Evolutionary conservation across 140 eudicot species (phyloP).

Genomic region (Stevia rebaudiana): DNA sequence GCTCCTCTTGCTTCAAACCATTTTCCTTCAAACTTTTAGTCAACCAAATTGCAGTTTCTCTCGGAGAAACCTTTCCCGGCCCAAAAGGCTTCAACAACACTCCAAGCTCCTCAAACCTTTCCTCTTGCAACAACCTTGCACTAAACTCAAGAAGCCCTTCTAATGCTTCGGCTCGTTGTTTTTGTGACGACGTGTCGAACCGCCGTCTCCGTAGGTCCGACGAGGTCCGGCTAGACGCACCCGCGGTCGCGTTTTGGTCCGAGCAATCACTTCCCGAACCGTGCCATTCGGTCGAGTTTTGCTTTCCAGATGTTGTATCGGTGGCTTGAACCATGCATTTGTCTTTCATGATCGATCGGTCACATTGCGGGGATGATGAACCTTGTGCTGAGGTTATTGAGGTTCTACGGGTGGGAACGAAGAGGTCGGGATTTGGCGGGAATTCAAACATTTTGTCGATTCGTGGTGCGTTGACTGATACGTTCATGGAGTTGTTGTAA

Average conservation of each 20-base stretch:
- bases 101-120: slow-evolving; percentile 79
- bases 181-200: slow-evolving; percentile 70
- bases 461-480: slow-evolving; percentile 87
- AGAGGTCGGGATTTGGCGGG: slow-evolving; percentile 40
- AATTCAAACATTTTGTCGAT: slow-evolving; percentile 78
- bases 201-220: slow-evolving; percentile 55
- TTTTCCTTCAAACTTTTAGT: slow-evolving; percentile 86
- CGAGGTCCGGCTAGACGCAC: slow-evolving; percentile 86
- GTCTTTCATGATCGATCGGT: slow-evolving; percentile 74
- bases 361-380: slow-evolving; percentile 68
- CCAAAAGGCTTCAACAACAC: slow-evolving; percentile 93
- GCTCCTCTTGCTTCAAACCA: slow-evolving; percentile 56
- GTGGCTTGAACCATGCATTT: slow-evolving; percentile 55
- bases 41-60: slow-evolving; percentile 98
- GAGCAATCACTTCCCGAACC: slow-evolving; percentile 54
- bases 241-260: slow-evolving; percentile 77
- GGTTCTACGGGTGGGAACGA: slow-evolving; percentile 33
- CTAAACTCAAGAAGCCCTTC: slow-evolving; percentile 93
- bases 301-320: slow-evolving; percentile 37
- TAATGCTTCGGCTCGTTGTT: slow-evolving; percentile 85
- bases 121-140: slow-evolving; percentile 78
- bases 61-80: slow-evolving; percentile 87
- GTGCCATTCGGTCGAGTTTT: slow-evolving; percentile 42
- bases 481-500: slow-evolving; percentile 56
- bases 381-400: slow-evolving; percentile 61